phyloP scores from a whole-genome alignment of 768 basidiomycete genomes.

The Imleria badia region DNA sequence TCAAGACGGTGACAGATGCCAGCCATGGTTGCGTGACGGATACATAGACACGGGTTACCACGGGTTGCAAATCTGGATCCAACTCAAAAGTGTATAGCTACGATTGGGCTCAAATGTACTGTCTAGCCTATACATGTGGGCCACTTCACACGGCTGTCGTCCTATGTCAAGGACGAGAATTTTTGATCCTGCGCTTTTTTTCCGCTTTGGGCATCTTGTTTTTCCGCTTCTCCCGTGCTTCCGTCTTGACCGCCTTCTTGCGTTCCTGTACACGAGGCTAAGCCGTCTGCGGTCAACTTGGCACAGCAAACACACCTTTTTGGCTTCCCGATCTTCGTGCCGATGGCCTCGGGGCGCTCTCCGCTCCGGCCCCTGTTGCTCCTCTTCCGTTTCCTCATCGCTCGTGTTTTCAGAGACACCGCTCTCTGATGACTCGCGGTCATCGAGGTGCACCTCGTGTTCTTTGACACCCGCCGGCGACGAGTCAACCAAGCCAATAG shows the following conservation, averaged over 20 bases:
- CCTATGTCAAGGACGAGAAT: conserved; percentile 25
- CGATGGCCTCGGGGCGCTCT: conserved; percentile 80
- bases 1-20: conserved; percentile 85
- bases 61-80: conserved; percentile 3
- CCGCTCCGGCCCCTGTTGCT: conserved; percentile 41
- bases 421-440: conserved; percentile 20
- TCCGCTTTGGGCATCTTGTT: conserved; percentile 95
- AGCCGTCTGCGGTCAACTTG: conserved; percentile 6
- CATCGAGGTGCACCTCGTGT: conserved; percentile 21
- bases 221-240: conserved; percentile 84
- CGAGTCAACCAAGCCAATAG: conserved; percentile 73
- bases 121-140: conserved; percentile 2
- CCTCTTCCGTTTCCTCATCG: conserved; percentile 37
- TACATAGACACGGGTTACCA: conserved; percentile 43
- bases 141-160: conserved; percentile 16
- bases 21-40: conserved; percentile 93
- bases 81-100: conserved; percentile 11
- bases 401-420: conserved; percentile 28
- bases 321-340: conserved; percentile 88
- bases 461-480: conserved; percentile 2
- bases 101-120: not conserved
- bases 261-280: conserved; percentile 61
- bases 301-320: conserved; percentile 58
- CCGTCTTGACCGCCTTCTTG: conserved; percentile 85
- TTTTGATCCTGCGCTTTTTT: conserved; percentile 84